A percentile compares a stretch with the other conserved stretches of the same genome.
Evolutionary conservation across 1,139 yeast genomes (phyloP).

Genomic region (Pichia sp.): DNA sequence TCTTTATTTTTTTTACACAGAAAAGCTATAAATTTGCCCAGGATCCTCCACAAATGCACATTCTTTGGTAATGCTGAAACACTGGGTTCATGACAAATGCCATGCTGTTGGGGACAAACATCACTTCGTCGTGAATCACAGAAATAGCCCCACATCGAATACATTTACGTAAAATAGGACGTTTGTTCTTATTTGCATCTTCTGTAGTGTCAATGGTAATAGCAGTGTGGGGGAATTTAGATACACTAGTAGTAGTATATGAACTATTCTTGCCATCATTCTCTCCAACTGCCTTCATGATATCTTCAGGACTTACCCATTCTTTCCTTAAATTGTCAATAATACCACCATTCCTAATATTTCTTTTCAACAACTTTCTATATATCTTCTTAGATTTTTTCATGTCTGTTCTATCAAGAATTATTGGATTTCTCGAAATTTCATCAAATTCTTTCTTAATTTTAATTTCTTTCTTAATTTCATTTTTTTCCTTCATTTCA

Average conservation of each 20-base stretch:
- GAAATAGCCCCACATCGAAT: constrained; percentile 64
- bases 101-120: constrained; percentile 21
- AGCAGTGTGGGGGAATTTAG: constrained; percentile 43
- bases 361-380: constrained; percentile 17
- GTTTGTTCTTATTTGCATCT: constrained; percentile 16
- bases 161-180: constrained; percentile 41
- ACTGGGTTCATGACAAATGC: constrained; percentile 27
- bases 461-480: not conserved
- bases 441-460: not conserved
- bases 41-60: constrained; percentile 75
- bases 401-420: constrained; percentile 14
- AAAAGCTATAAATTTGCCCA: constrained; percentile 42
- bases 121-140: constrained; percentile 37
- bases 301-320: constrained; percentile 25
- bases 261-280: constrained; percentile 5
- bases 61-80: constrained; percentile 46
- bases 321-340: constrained; percentile 27
- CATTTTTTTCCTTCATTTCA: not conserved
- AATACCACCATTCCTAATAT: constrained; percentile 23
- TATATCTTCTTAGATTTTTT: constrained; percentile 17
- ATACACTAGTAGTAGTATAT: constrained; percentile 21
- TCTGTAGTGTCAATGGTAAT: not conserved
- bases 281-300: constrained; percentile 8
- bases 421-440: not conserved
- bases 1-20: not conserved